Percentiles rank a stretch among this genome's conserved stretches.
These are phyloP conservation scores for Verticillium zaregamsianum DNA, from an alignment of 2,329 filamentous ascomycete genomes.

Conservation along the genomic window DNA sequence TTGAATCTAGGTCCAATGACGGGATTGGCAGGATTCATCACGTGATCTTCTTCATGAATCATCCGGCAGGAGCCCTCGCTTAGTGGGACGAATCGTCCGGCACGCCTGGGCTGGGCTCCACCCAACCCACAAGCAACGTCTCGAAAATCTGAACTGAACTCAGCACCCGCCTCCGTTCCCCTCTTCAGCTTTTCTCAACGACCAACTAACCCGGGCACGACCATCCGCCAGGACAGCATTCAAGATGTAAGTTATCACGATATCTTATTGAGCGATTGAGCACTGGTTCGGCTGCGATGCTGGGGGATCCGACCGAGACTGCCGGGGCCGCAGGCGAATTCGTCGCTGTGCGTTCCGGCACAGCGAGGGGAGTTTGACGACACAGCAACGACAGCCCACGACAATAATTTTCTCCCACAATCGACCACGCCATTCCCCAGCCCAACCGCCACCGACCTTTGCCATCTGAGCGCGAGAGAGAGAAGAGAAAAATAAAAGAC, in stretches of 20 bases:
- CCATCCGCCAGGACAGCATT: conserved; percentile 30
- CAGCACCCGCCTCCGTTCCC: conserved; percentile 20
- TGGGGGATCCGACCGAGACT: background rate
- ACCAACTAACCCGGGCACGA: conserved; percentile 22
- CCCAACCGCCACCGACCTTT: background rate
- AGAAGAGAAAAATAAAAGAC: background rate
- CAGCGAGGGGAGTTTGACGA: background rate
- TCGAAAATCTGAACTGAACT: conserved; percentile 26
- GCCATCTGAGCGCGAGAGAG: background rate
- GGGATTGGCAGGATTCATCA: background rate
- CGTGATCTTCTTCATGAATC: conserved; percentile 18
- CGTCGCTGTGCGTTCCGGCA: background rate
- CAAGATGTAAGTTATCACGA: conserved; percentile 31
- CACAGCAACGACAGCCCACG: background rate
- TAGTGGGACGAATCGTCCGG: conserved; percentile 22
- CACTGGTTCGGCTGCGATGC: background rate
- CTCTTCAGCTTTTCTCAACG: conserved; percentile 32
- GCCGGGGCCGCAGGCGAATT: background rate
- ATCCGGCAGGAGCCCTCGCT: conserved; percentile 32
- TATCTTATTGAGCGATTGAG: background rate
- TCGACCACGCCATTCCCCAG: background rate
- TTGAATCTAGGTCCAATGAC: background rate
- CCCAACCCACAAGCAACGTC: conserved; percentile 37
- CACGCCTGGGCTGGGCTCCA: conserved; percentile 25
- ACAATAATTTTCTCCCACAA: background rate